These are phyloP conservation scores for Naganishia vishniacii DNA, from an alignment of 768 basidiomycete genomes.

Conservation along the genomic window DNA sequence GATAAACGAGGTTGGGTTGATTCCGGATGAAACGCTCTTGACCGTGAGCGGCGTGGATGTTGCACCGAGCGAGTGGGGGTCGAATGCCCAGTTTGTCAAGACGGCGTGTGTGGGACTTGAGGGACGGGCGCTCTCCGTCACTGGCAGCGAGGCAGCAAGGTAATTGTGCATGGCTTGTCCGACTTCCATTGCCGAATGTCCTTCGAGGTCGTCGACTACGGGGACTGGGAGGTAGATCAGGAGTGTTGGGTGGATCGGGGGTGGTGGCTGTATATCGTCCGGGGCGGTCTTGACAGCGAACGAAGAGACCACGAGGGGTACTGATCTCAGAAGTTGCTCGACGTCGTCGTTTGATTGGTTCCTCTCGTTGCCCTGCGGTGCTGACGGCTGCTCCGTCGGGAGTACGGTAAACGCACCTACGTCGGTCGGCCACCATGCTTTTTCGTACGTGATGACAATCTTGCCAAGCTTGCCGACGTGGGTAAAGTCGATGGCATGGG, in stretches of 20 bases:
- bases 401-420: conserved; percentile 44
- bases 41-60: conserved; percentile 47
- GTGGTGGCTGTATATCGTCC: background rate
- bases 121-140: background rate
- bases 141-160: background rate
- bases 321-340: conserved; percentile 30
- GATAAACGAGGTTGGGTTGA: conserved; percentile 32
- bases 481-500: conserved; percentile 33
- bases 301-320: conserved; percentile 37
- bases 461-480: conserved; percentile 46
- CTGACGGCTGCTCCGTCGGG: conserved; percentile 28
- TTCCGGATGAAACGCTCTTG: conserved; percentile 19
- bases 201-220: conserved; percentile 32
- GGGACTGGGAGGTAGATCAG: conserved; percentile 45
- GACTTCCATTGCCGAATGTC: conserved; percentile 29
- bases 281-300: conserved; percentile 34
- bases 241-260: conserved; percentile 34
- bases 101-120: conserved; percentile 29
- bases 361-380: background rate
- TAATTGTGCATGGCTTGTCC: conserved; percentile 37
- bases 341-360: conserved; percentile 26
- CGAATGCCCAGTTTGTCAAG: conserved; percentile 47
- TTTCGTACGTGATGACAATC: conserved; percentile 37
- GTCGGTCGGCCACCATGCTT: conserved; percentile 45
- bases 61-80: conserved; percentile 48